Percentiles rank a stretch among this genome's conserved stretches.
phyloP scores from a whole-genome alignment of 805 yeast species.

The Ogataea haglerorum region DNA sequence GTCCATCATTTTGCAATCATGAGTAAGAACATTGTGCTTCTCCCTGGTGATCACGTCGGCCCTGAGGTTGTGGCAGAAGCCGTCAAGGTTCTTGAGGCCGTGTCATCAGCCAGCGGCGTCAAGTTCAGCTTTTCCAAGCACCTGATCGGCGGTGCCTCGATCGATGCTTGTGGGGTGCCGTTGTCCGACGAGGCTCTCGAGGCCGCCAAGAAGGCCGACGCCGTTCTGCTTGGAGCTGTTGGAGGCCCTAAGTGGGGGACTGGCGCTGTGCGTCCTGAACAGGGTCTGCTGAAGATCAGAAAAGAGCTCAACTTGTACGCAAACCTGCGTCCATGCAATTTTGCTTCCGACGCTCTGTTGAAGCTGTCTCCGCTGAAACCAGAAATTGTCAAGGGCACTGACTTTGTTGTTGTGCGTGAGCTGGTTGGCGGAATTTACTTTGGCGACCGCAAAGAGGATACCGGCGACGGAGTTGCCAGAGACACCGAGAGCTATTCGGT shows the following conservation, averaged over 20 bases:
- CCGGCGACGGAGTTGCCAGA: conserved; percentile 80
- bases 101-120: conserved; percentile 54
- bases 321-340: conserved; percentile 94
- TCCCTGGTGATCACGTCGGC: conserved; percentile 98
- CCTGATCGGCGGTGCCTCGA: conserved; percentile 97
- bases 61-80: conserved; percentile 88
- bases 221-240: conserved; percentile 95
- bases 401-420: conserved; percentile 92
- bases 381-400: conserved; percentile 84
- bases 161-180: conserved; percentile 94
- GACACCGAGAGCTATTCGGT: conserved; percentile 93
- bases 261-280: conserved; percentile 94
- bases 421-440: conserved; percentile 97
- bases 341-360: conserved; percentile 78
- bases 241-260: conserved; percentile 99
- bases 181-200: conserved; percentile 79
- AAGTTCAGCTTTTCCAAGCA: conserved; percentile 78
- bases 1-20: not conserved
- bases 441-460: conserved; percentile 93
- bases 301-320: conserved; percentile 94
- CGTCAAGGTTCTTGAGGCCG: conserved; percentile 81
- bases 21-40: conserved; percentile 66
- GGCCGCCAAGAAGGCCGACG: conserved; percentile 85
- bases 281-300: conserved; percentile 89
- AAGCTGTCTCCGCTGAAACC: conserved; percentile 85